Percentiles rank a stretch among this genome's conserved stretches.
phyloP scores from a whole-genome alignment of 1,284 basidiomycete genomes.

The Sphagnurus paluster region DNA sequence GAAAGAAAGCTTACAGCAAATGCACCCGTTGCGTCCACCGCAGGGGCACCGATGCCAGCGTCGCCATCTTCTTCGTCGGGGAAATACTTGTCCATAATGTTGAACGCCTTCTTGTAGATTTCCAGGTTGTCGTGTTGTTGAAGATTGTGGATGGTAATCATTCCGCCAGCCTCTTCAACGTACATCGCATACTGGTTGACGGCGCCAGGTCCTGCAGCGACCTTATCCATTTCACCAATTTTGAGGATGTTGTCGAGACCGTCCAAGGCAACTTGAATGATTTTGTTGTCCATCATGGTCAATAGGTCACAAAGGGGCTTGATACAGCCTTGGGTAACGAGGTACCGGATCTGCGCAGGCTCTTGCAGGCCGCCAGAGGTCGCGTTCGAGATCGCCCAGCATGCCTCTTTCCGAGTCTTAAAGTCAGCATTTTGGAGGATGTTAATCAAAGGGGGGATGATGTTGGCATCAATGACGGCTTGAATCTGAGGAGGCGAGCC shows the following conservation, averaged over 20 bases:
- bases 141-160: constrained; percentile 98
- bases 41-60: constrained; percentile 76
- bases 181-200: constrained; percentile 93
- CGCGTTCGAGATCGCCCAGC: constrained; percentile 99
- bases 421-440: constrained; percentile 98
- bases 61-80: constrained; percentile 85
- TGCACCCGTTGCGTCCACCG: constrained; percentile 84
- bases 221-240: constrained; percentile 96
- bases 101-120: constrained; percentile 99
- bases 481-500: constrained; percentile 97
- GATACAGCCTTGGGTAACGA: constrained; percentile 97
- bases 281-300: constrained; percentile 99
- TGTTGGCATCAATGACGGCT: constrained; percentile 83
- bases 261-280: constrained; percentile 97
- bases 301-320: constrained; percentile 97
- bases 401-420: constrained; percentile 99
- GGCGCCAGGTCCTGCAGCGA: constrained; percentile 79
- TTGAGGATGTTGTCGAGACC: constrained; percentile 99
- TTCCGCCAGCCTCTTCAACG: constrained; percentile 98
- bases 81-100: constrained; percentile 98
- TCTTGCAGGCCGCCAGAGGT: constrained; percentile 98
- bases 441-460: constrained; percentile 97
- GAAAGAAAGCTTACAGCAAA: constrained; percentile 74
- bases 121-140: constrained; percentile 99
- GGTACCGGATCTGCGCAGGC: constrained; percentile 96